Percentiles rank a stretch among this genome's conserved stretches.
Evolutionary conservation across 2,329 filamentous ascomycete species (phyloP).

Genomic region (Hypoxylon sp.): DNA sequence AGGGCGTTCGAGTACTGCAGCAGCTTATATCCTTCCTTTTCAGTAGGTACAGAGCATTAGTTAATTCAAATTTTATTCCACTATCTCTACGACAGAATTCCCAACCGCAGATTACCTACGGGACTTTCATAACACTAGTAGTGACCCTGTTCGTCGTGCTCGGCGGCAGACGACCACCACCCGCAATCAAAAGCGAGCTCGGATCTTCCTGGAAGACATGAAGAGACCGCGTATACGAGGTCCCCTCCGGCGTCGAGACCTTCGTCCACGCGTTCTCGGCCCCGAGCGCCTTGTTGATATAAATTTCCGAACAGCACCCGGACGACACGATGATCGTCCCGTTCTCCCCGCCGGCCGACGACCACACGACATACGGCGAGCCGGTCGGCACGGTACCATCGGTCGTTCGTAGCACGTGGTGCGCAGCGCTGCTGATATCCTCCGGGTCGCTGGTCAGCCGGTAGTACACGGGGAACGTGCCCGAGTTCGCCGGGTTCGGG

Average conservation of each 20-base stretch:
- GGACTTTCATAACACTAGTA: constrained; percentile 38
- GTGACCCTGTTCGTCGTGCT: constrained; percentile 52
- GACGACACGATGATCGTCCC: constrained; percentile 48
- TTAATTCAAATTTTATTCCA: too few species aligned
- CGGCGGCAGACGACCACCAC: constrained; percentile 50
- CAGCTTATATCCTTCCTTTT: too few species aligned
- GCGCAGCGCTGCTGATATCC: constrained; percentile 37
- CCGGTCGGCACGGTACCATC: constrained; percentile 43
- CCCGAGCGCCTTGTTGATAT: constrained; percentile 45
- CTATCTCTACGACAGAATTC: too few species aligned
- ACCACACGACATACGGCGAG: constrained; percentile 49
- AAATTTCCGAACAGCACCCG: constrained; percentile 45
- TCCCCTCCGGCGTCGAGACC: constrained; percentile 39
- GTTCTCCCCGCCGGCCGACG: constrained; percentile 43
- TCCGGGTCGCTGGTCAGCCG: constrained; percentile 45
- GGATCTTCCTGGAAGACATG: constrained; percentile 40
- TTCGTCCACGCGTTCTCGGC: constrained; percentile 44
- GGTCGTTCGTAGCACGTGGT: constrained; percentile 36
- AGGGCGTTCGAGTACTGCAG: too few species aligned
- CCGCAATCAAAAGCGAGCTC: constrained; percentile 47
- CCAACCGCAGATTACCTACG: neutral
- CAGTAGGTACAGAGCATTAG: too few species aligned
- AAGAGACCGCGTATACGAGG: constrained; percentile 43
- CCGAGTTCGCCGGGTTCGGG: constrained; percentile 31
- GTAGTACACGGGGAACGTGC: constrained; percentile 47